Evolutionary conservation across 768 basidiomycete genomes (phyloP).

Genomic region (Naganishia randhawae): DNA sequence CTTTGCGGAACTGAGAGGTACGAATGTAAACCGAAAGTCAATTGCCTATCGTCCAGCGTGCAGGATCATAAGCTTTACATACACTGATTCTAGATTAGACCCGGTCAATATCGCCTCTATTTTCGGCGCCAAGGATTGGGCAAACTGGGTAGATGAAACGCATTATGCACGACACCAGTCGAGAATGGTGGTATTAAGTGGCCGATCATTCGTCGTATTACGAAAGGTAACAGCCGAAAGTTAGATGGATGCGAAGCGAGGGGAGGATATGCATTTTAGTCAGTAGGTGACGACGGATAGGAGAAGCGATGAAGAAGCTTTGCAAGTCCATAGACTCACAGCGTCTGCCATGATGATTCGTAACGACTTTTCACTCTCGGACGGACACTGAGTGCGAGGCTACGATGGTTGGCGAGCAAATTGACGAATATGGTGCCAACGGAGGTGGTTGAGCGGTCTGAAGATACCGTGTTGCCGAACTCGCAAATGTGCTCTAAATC

Average conservation of each 20-base stretch:
- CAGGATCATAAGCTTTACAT: neutral
- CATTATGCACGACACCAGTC: neutral
- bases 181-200: neutral
- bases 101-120: slow-evolving; percentile 37
- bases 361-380: neutral
- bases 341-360: neutral
- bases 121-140: slow-evolving; percentile 32
- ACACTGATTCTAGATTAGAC: slow-evolving; percentile 26
- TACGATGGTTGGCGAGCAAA: neutral
- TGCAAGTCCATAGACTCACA: neutral
- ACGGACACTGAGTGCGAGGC: neutral
- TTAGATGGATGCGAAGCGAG: neutral
- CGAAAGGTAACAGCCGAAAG: no score
- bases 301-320: neutral
- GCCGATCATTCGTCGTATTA: no score
- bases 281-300: neutral
- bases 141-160: slow-evolving; percentile 26
- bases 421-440: no score
- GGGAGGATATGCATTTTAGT: neutral
- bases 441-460: neutral
- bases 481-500: no score
- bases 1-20: slow-evolving; percentile 58
- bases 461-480: neutral
- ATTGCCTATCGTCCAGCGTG: neutral
- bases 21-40: neutral